These are phyloP conservation scores for Linnemannia hyalina DNA, from an alignment of 192 early-diverging fungal genomes.

Conservation along the genomic window DNA sequence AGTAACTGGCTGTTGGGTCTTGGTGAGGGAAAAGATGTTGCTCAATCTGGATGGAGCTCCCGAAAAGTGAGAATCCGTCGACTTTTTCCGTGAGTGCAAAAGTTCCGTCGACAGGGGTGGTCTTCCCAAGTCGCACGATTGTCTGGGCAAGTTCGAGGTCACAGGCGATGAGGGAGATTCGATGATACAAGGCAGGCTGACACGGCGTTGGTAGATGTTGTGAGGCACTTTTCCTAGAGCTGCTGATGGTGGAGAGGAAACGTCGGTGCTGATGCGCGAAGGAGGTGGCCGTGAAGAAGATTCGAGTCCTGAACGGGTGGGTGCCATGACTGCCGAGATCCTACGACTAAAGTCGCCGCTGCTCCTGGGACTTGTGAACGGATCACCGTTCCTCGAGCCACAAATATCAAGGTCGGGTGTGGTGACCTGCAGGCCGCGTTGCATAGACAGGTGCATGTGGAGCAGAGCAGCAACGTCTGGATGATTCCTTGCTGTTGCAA, in stretches of 20 bases:
- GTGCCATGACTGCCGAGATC: constrained; percentile 32
- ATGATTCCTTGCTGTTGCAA: constrained; percentile 66
- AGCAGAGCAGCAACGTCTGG: constrained; percentile 59
- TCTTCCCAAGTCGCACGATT: constrained; percentile 42
- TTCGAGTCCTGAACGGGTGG: constrained; percentile 1
- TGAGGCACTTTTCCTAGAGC: background rate
- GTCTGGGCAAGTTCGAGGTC: constrained; percentile 12
- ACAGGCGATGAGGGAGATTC: constrained; percentile 39
- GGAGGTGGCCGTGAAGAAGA: background rate
- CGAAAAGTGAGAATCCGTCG: background rate
- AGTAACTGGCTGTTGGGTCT: background rate
- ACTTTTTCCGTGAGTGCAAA: background rate
- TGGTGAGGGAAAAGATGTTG: background rate
- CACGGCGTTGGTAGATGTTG: constrained; percentile 29
- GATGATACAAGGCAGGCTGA: constrained; percentile 42
- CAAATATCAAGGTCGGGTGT: constrained; percentile 12
- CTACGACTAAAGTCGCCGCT: constrained; percentile 42
- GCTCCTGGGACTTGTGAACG: constrained; percentile 34
- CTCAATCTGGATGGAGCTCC: background rate
- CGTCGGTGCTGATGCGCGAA: background rate
- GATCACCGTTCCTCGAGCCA: constrained; percentile 14
- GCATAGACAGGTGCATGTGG: constrained; percentile 37
- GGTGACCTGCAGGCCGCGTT: constrained; percentile 30
- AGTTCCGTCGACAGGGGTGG: constrained; percentile 17
- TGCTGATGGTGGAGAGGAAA: background rate